Base-by-base conservation (phyloP, 1,284 basidiomycete genomes). In the Ganoderma lingzhi region DNA sequence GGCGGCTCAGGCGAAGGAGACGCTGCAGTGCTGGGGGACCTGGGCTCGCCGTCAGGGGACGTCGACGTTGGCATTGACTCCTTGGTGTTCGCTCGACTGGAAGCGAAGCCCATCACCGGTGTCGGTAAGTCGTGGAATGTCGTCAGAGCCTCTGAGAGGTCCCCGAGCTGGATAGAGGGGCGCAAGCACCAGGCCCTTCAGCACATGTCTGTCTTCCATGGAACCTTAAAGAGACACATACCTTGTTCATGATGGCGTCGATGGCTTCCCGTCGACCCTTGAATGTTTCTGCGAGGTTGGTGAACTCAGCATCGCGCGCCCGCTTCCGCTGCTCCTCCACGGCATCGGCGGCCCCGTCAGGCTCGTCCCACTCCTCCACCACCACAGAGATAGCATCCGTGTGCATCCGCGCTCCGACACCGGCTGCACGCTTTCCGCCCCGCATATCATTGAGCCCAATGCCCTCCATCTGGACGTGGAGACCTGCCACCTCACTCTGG, bases 401-500 rank as follows among this genome's bases (percentile, higher is more conserved):
- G 56, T 78, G 76, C 41, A 79, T 75, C 44, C 79, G 74, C 42
- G 73, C 70, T 14, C 71, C 73, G 19, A 69, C 76, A 15, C 71
- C 73, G 17, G 74, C 63, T 0, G 74, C 68, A 10, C 76, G 75
- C 60, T 76, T 73, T 1, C 75, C 59, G 23, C 71, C 74, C 10
- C 76, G 72, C 48, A 72, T 35, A 53, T 79, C 77, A 39, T 63
- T 73, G 42, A 74, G 65, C 3, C 88, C 87, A 44, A 90, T 84
- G 48, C 86, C 85, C 77, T 94, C 92, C 90, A 93, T 91, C 51
- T 90, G 86, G 23, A 89, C 80, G 76, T 93, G 92, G 85, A 92
- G 87, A 69, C 81, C 83, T 6, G 92, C 89, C 45, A 93, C 87
- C 71, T 91, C 87, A 65, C 85, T 88, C 77, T 94, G 92, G 37